Conservation (phyloP, 1,284 basidiomycete species). For the Trametes sp. region DNA sequence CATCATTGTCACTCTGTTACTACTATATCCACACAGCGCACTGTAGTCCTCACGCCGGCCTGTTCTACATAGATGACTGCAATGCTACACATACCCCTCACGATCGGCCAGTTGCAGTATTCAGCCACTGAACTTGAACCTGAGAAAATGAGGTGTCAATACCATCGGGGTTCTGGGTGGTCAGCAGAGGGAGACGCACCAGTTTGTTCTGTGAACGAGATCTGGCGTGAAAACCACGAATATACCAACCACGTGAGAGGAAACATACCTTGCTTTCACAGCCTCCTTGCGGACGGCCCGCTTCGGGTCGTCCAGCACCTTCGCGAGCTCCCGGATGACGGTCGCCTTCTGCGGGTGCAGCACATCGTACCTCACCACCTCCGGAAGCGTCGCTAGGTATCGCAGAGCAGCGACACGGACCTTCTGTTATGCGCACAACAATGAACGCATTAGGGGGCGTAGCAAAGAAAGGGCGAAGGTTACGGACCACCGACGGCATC, state of each 20-base stretch:
- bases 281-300: constrained; percentile 84
- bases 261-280: constrained; percentile 76
- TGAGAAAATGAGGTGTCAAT: constrained; percentile 33
- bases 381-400: constrained; percentile 78
- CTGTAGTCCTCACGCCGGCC: constrained; percentile 26
- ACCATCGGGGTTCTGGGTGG: no score
- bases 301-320: constrained; percentile 85
- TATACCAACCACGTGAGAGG: no score
- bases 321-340: constrained; percentile 80
- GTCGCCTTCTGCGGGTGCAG: constrained; percentile 77
- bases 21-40: constrained; percentile 30
- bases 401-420: constrained; percentile 81
- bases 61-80: constrained; percentile 34
- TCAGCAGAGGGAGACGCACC: constrained; percentile 43
- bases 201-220: constrained; percentile 54
- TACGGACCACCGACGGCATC: constrained; percentile 62
- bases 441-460: not conserved
- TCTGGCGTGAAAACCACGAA: not conserved
- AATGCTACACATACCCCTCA: constrained; percentile 25
- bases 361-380: constrained; percentile 78
- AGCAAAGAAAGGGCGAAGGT: no score
- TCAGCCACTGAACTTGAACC: constrained; percentile 66
- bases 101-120: not conserved
- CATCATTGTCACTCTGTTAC: constrained; percentile 19
- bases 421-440: constrained; percentile 50